A percentile compares a stretch with the other conserved stretches of the same genome.
phyloP scores from a whole-genome alignment of 2,329 filamentous ascomycete genomes.

The Scedosporium dehoogii region DNA sequence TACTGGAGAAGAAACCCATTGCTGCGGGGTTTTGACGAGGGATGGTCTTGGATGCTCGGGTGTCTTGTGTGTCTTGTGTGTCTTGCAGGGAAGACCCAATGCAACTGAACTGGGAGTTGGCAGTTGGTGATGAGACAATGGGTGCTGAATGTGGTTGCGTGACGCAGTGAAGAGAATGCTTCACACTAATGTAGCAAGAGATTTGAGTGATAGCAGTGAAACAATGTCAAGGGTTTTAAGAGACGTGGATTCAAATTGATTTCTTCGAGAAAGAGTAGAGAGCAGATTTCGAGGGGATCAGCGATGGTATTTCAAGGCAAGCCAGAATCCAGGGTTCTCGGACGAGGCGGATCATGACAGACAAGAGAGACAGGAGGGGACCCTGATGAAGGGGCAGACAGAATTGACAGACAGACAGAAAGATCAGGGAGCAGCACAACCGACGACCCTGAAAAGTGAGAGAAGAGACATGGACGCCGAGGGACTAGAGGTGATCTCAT shows the following conservation, averaged over 20 bases:
- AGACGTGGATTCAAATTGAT: background rate
- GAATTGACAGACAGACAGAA: background rate
- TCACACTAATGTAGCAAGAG: background rate
- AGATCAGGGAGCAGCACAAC: background rate
- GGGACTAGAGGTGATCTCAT: background rate
- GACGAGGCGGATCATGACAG: background rate
- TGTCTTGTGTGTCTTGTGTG: background rate
- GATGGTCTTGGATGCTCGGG: background rate
- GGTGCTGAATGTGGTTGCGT: background rate
- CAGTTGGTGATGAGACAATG: background rate
- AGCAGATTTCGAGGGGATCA: background rate
- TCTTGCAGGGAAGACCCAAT: background rate
- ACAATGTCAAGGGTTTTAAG: background rate
- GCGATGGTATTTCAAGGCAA: background rate
- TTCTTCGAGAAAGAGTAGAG: background rate
- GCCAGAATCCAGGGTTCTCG: background rate
- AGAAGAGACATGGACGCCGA: background rate
- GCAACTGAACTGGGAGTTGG: background rate
- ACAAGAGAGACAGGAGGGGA: background rate
- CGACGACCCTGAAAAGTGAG: background rate
- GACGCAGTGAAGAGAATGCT: background rate
- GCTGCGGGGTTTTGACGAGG: slow-evolving; percentile 13
- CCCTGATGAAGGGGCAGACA: background rate
- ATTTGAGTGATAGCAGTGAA: background rate
- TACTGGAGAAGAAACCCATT: slow-evolving; percentile 21